phyloP scores from a whole-genome alignment of 139 green algal genomes.

The Auxenochlorella protothecoides region DNA sequence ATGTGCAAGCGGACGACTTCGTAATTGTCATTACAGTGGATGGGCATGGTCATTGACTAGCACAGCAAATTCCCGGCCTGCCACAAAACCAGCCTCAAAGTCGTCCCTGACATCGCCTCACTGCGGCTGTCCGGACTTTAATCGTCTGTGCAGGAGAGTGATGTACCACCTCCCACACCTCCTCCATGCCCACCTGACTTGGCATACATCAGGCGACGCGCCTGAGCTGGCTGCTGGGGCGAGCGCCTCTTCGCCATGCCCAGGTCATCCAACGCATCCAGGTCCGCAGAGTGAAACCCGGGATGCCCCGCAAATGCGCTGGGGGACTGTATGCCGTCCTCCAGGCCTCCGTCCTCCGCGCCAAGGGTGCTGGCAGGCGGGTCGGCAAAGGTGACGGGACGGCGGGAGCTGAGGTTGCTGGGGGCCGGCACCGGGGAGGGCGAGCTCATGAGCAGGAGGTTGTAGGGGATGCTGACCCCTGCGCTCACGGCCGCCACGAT shows the following conservation, averaged over 20 bases:
- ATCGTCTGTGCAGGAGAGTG: too few relatives aligned
- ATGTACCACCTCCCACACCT: not conserved
- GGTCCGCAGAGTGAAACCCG: too few relatives aligned
- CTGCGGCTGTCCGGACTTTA: too few relatives aligned
- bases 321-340: not conserved
- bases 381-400: too few relatives aligned
- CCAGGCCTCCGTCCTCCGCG: not conserved
- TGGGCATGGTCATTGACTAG: too few relatives aligned
- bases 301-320: too few relatives aligned
- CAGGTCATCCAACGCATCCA: too few relatives aligned
- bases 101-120: too few relatives aligned
- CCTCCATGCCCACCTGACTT: constrained; percentile 7
- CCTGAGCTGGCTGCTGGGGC: not conserved
- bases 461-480: constrained; percentile 9
- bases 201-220: constrained; percentile 14
- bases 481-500: constrained; percentile 6
- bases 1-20: too few relatives aligned
- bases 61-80: too few relatives aligned
- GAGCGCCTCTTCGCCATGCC: not conserved
- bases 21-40: too few relatives aligned
- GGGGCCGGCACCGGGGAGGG: not conserved
- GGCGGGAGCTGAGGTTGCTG: not conserved
- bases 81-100: too few relatives aligned
- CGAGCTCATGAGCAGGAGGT: constrained; percentile 16
- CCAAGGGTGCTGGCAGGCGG: not conserved